Conservation (phyloP, 1,139 yeast species). For the Yamadazyma blattariae region DNA sequence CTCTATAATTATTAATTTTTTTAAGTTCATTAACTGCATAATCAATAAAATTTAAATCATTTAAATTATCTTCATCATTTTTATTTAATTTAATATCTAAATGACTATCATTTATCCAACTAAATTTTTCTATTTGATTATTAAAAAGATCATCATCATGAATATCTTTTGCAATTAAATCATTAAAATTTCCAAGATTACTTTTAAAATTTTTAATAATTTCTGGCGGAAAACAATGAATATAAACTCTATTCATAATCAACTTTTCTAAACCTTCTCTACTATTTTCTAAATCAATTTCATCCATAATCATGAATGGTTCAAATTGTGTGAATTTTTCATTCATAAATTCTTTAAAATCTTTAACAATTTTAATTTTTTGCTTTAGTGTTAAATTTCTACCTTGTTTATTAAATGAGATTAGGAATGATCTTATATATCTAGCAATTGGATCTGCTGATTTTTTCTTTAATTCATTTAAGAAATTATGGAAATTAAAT, state of each 20-base stretch:
- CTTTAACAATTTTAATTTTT: slow-evolving; percentile 70
- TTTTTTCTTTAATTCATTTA: slow-evolving; percentile 66
- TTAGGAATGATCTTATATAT: slow-evolving; percentile 76
- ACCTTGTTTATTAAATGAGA: slow-evolving; percentile 67
- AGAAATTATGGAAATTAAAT: slow-evolving; percentile 81
- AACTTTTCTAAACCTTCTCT: slow-evolving; percentile 91
- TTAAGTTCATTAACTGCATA: slow-evolving; percentile 70
- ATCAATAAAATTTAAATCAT: slow-evolving; percentile 56
- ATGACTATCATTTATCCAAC: slow-evolving; percentile 77
- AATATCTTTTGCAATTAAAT: slow-evolving; percentile 46
- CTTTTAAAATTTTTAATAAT: slow-evolving; percentile 30
- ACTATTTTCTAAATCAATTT: slow-evolving; percentile 64
- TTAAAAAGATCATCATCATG: slow-evolving; percentile 56
- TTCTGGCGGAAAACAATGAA: slow-evolving; percentile 78
- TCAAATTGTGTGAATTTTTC: slow-evolving; percentile 63
- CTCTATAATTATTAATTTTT: slow-evolving; percentile 78
- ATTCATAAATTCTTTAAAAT: slow-evolving; percentile 69
- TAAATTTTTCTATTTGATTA: slow-evolving; percentile 59
- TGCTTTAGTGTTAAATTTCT: slow-evolving; percentile 67
- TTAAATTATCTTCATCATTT: slow-evolving; percentile 35
- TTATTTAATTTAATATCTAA: slow-evolving; percentile 51
- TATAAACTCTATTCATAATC: slow-evolving; percentile 82
- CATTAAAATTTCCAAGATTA: slow-evolving; percentile 6
- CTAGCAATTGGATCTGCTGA: slow-evolving; percentile 88
- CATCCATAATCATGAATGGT: slow-evolving; percentile 70